These are phyloP conservation scores for Gentiana straminea DNA, from an alignment of 257 asterid genomes.

Conservation along the genomic window DNA sequence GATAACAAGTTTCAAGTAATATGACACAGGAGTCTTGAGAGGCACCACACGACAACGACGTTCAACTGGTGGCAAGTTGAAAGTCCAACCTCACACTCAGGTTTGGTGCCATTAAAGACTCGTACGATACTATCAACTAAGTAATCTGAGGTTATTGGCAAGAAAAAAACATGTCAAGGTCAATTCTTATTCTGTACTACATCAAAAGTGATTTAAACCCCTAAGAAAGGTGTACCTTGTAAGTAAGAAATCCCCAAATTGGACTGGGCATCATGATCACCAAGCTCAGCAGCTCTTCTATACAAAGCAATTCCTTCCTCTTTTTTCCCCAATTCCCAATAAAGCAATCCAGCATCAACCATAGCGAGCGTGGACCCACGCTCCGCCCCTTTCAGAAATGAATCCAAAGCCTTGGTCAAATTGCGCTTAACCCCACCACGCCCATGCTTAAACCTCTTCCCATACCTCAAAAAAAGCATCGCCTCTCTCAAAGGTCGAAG, in stretches of 20 bases:
- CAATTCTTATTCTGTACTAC: no score
- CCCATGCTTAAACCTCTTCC: constrained; percentile 72
- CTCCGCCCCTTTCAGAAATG: constrained; percentile 66
- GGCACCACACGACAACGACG: no score
- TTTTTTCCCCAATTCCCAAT: constrained; percentile 62
- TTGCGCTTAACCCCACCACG: constrained; percentile 46
- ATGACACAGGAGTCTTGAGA: no score
- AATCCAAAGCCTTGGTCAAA: constrained; percentile 50
- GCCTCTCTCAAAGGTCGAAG: constrained; percentile 64
- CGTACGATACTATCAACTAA: no score
- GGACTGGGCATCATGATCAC: constrained; percentile 68
- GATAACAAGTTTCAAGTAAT: no score
- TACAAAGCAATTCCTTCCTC: constrained; percentile 48
- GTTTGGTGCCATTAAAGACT: no score
- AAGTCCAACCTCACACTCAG: no score
- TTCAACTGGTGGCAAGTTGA: no score
- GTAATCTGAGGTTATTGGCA: no score
- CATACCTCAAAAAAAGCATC: constrained; percentile 42
- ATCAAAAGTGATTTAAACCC: not conserved
- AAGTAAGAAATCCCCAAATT: constrained; percentile 67
- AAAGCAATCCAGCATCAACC: constrained; percentile 80
- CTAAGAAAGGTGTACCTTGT: constrained; percentile 31
- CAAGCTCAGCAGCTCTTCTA: constrained; percentile 59
- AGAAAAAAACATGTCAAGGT: no score
- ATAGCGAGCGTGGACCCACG: constrained; percentile 76